Conservation (phyloP, 2,329 filamentous ascomycete species). For the Magnaporthiopsis incrustans region DNA sequence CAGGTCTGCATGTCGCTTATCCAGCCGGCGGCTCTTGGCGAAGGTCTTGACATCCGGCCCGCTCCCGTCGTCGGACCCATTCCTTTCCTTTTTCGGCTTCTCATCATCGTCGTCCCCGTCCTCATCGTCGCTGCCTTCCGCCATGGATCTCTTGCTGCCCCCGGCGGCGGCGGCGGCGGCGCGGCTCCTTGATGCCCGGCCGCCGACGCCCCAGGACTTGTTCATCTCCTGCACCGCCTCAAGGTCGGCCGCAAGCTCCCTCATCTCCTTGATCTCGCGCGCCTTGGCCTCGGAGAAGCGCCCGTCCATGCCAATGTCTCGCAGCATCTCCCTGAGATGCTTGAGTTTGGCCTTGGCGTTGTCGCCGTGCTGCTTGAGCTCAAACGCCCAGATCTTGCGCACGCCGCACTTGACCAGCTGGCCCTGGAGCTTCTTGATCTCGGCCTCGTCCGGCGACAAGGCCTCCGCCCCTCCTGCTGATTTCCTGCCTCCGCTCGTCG, state of each 20-base stretch:
- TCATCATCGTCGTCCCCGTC: conserved; percentile 20
- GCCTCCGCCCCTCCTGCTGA: conserved; percentile 12
- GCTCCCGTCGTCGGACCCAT: conserved; percentile 8
- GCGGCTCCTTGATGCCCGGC: conserved; percentile 34
- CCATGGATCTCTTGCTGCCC: conserved; percentile 23
- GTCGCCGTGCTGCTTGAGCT: conserved; percentile 66
- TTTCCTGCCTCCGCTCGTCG: not conserved
- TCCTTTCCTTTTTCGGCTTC: conserved; percentile 9
- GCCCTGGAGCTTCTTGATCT: conserved; percentile 82
- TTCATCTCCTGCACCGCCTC: conserved; percentile 79
- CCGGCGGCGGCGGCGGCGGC: conserved; percentile 14
- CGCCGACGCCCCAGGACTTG: conserved; percentile 60
- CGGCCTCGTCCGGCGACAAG: conserved; percentile 58
- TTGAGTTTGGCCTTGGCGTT: conserved; percentile 72
- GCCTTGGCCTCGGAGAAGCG: conserved; percentile 82
- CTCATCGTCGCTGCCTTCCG: conserved; percentile 27
- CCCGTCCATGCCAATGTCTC: conserved; percentile 78
- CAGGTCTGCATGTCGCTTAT: conserved; percentile 41
- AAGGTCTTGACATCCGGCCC: conserved; percentile 26
- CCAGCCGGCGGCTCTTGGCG: conserved; percentile 36
- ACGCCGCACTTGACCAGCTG: conserved; percentile 87
- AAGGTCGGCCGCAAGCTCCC: conserved; percentile 77
- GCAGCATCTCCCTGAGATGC: conserved; percentile 71
- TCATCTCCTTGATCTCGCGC: conserved; percentile 74
- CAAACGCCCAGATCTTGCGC: conserved; percentile 82